These are phyloP conservation scores for Sporothrix sp. DNA, from an alignment of 2,329 filamentous ascomycete genomes.

Conservation along the genomic window DNA sequence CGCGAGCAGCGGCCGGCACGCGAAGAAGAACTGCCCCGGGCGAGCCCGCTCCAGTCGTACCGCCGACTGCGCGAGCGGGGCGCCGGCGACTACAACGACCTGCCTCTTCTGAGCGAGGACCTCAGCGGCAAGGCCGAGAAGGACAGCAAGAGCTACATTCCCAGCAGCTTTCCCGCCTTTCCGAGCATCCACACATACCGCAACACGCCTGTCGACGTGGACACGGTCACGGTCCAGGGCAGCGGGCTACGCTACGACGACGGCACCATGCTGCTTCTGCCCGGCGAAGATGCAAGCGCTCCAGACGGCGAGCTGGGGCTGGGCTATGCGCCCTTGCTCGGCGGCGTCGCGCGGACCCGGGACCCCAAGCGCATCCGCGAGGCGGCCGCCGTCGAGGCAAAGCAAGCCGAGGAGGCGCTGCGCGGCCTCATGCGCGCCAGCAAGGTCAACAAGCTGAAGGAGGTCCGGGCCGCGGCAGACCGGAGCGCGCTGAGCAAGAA, in stretches of 20 bases:
- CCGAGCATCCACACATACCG: slow-evolving; percentile 56
- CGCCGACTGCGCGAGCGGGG: neutral
- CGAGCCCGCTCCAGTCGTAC: neutral
- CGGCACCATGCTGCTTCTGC: slow-evolving; percentile 18
- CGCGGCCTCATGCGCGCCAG: slow-evolving; percentile 50
- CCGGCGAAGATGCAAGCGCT: slow-evolving; percentile 24
- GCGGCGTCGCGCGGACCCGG: neutral
- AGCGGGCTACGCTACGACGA: slow-evolving; percentile 22
- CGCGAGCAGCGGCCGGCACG: neutral
- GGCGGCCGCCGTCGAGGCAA: slow-evolving; percentile 48
- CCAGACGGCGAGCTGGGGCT: slow-evolving; percentile 7
- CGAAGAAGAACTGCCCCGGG: neutral
- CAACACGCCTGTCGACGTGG: slow-evolving; percentile 41
- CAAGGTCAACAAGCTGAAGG: slow-evolving; percentile 56
- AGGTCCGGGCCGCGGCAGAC: slow-evolving; percentile 47
- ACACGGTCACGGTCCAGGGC: slow-evolving; percentile 24
- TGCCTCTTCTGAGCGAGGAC: slow-evolving; percentile 42
- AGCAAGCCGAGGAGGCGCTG: slow-evolving; percentile 53
- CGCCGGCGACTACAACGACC: slow-evolving; percentile 20
- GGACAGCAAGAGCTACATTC: slow-evolving; percentile 46
- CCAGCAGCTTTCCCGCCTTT: slow-evolving; percentile 49
- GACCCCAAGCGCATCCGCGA: slow-evolving; percentile 50
- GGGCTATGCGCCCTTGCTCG: neutral
- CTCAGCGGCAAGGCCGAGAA: slow-evolving; percentile 51
- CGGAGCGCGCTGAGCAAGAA: slow-evolving; percentile 42